Evolutionary conservation across 2,329 filamentous ascomycete genomes (phyloP), one percentile per base, ranked within the genome.

Genomic region (Alternaria sp.): DNA sequence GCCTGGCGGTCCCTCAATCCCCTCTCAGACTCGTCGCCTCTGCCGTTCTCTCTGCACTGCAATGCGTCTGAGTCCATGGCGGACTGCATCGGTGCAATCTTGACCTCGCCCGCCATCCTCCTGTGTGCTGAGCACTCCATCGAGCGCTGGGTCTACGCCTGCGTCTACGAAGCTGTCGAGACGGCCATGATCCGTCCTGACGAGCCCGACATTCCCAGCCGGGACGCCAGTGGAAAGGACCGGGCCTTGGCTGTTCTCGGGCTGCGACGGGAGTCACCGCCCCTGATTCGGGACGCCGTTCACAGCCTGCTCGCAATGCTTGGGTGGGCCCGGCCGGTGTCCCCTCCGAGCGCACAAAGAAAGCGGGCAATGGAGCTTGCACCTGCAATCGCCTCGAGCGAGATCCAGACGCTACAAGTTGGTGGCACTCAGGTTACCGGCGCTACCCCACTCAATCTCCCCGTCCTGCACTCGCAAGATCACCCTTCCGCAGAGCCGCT

Each of bases 81-180:
- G 9, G 67, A 64, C 28, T 65, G 63, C 55, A 21, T 64, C n/a
- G 65, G 63, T 43, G 70, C 69, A 11, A 28, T 68, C 3, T 7
- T 76, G 26, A 72, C 71, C 21, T 78, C 75, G 15, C 78, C 78
- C 15, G 54, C 75, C 14, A 43, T 78, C 1, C 59, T 78, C 12
- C 28, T 78, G 6, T 74, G 71, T 43, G 50, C 68, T 15, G 71
- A 75, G 56, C 69, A 74, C 43, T 68, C 73, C 11, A 57, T 70
- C 10, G 73, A 75, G 58, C 69, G 72, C 18, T 77, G 70, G 71
- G 54, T 77, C 5, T 71, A 74, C 47, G 69, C 70, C 23, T 64
- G 64, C 5, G 65, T 76, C 12, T 73, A 70, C 30, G 76, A 79
- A 62, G 72, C 73, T 18, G 70, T 78, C 12, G 75, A 79, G 14